Conservation (phyloP, 1,139 yeast species). For the Geotrichum macrosporum region DNA sequence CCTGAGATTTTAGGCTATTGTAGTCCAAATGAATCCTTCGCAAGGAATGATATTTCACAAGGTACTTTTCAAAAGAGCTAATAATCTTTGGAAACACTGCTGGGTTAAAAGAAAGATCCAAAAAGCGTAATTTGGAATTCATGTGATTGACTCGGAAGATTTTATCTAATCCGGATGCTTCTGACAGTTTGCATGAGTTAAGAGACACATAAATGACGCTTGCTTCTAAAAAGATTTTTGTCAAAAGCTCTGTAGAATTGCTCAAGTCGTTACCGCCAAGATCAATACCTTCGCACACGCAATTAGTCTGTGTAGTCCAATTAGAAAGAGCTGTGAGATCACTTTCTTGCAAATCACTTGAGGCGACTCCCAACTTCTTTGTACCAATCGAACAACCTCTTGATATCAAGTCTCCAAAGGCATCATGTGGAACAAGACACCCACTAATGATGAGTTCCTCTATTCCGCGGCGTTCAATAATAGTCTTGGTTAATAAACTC, state of each 20-base stretch:
- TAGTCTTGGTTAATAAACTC: conserved; percentile 59
- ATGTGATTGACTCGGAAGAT: conserved; percentile 50
- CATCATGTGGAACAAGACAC: conserved; percentile 55
- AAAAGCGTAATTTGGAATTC: conserved; percentile 56
- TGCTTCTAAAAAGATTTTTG: conserved; percentile 4
- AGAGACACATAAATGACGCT: conserved; percentile 57
- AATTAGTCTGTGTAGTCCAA: conserved; percentile 55
- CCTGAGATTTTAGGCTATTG: conserved; percentile 58
- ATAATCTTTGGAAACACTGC: conserved; percentile 68
- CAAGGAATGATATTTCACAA: conserved; percentile 61
- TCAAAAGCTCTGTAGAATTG: background rate
- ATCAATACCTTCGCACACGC: conserved; percentile 74
- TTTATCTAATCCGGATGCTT: conserved; percentile 52
- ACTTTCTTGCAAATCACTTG: conserved; percentile 55
- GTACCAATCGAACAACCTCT: conserved; percentile 54
- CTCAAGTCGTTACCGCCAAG: conserved; percentile 51
- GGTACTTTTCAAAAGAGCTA: conserved; percentile 44
- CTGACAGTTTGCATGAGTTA: conserved; percentile 58
- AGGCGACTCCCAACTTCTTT: conserved; percentile 71
- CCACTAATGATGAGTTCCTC: conserved; percentile 84
- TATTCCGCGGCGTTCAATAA: conserved; percentile 63
- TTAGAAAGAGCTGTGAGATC: conserved; percentile 55
- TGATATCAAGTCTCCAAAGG: conserved; percentile 45
- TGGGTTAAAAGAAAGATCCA: conserved; percentile 75
- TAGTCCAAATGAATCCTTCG: conserved; percentile 75